Base-by-base conservation (phyloP, 495 filamentous ascomycete genomes). In the Penicillium robsamsonii region DNA sequence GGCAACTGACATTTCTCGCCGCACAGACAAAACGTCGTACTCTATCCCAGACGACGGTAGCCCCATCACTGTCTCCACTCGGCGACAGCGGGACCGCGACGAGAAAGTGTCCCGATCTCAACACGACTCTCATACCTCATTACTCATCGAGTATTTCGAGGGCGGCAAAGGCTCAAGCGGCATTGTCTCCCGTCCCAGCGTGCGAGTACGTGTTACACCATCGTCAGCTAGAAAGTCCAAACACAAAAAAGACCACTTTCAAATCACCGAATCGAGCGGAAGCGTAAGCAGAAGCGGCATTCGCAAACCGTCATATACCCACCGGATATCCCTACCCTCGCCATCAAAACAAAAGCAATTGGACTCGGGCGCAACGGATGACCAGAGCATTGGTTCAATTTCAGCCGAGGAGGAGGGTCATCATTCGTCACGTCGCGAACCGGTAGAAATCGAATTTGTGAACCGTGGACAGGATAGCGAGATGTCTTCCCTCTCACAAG, bases 131-230 rank as follows among this genome's bases (percentile, higher is more conserved):
- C 92, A 95, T 70, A 96, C 94, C 40, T 96, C 91, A 47, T 81
- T 99, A 48, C 78, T 99, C 67, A 99, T 99, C 67, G 94, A 99
- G 73, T 97, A 97, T 71, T 99, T 97, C 67, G 92, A 96, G 73
- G 91, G 85, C 61, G 87, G 89, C 49, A 96, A 94, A 70, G 75
- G 77, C 52, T 66, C 74, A 31, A 79, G 83, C 67, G 76, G 47
- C 61, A 76, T 76, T 51, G 79, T 73, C 75, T 87, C 79, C 75
- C 73, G 91, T 56, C 95, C 94, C 2, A 97, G 92, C 74, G 94
- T 99, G 42, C 85, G 94, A 62, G 94, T 99, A 52, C 91, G 93
- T 64, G 84, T 99, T 47, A 96, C 92, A 33, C 94, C 95, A 30
- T 94, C 88, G 48, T 79, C 78, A 37, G 70, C 72, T 50, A 79